Percentiles rank a stretch among this genome's conserved stretches.
These are phyloP conservation scores for Plasmodium vinckei DNA, from an alignment of 169 alveolate genomes.

Conservation along the genomic window DNA sequence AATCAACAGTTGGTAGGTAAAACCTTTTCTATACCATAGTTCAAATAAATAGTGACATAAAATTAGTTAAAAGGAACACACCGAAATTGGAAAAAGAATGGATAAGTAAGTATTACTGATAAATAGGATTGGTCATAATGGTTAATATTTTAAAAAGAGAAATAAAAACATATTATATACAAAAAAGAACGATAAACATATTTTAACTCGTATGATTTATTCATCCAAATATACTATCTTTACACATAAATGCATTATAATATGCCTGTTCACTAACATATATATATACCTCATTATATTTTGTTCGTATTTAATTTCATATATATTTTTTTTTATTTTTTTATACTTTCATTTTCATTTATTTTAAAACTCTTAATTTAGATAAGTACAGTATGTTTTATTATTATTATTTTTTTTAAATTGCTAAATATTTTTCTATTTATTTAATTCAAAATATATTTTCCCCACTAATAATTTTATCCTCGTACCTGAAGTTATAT, in stretches of 20 bases:
- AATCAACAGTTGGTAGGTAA: no score
- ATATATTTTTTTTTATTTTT: constrained; percentile 23
- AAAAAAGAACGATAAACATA: neutral
- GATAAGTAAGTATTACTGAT: no score
- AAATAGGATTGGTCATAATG: no score
- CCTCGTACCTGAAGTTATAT: no score
- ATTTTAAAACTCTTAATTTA: neutral
- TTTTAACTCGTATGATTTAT: neutral
- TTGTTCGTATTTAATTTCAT: neutral
- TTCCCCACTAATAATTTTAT: no score
- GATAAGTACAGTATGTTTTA: neutral
- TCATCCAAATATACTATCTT: neutral
- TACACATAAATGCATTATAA: neutral
- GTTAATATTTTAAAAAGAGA: no score
- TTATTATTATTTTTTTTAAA: neutral
- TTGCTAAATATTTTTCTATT: neutral
- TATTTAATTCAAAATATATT: neutral
- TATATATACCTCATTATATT: neutral
- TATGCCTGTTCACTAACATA: neutral
- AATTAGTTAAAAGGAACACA: no score
- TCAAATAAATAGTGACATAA: no score
- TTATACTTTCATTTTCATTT: neutral
- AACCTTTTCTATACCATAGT: no score
- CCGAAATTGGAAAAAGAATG: no score
- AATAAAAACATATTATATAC: no score